Conservation (phyloP, 495 filamentous ascomycete species). For the Aspergillus indologenus region DNA sequence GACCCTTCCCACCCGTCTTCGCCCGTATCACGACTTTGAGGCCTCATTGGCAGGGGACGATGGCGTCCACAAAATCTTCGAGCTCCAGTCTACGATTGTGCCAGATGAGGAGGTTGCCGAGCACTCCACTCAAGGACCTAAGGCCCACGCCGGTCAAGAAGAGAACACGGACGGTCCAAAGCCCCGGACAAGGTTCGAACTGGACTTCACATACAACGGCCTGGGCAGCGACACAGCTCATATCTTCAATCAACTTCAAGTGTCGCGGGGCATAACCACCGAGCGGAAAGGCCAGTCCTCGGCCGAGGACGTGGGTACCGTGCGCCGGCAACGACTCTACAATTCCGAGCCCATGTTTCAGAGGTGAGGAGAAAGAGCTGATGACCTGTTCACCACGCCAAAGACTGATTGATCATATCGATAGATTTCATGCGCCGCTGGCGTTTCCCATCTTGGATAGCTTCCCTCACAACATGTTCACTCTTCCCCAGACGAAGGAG, state of each 20-base stretch:
- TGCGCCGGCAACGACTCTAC: conserved; percentile 35
- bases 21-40: conserved; percentile 58
- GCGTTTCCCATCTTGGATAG: conserved; percentile 78
- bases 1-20: conserved; percentile 73
- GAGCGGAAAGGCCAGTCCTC: conserved; percentile 30
- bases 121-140: conserved; percentile 14
- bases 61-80: conserved; percentile 77
- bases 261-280: conserved; percentile 40
- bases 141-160: conserved; percentile 6
- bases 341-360: conserved; percentile 52
- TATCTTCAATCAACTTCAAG: conserved; percentile 61
- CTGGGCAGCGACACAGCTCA: conserved; percentile 41
- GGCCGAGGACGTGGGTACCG: conserved; percentile 28
- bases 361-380: conserved; percentile 48
- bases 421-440: conserved; percentile 57
- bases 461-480: conserved; percentile 67
- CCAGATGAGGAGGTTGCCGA: conserved; percentile 16
- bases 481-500: conserved; percentile 32
- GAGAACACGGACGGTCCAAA: conserved; percentile 17
- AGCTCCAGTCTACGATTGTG: conserved; percentile 56
- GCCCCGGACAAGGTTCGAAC: conserved; percentile 47
- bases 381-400: conserved; percentile 1
- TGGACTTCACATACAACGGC: conserved; percentile 55
- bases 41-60: conserved; percentile 66
- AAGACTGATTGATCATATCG: conserved; percentile 1